Percentiles rank a stretch among this genome's conserved stretches.
Conservation (phyloP, 306 rosid genomes). For the Begonia masoniana region DNA sequence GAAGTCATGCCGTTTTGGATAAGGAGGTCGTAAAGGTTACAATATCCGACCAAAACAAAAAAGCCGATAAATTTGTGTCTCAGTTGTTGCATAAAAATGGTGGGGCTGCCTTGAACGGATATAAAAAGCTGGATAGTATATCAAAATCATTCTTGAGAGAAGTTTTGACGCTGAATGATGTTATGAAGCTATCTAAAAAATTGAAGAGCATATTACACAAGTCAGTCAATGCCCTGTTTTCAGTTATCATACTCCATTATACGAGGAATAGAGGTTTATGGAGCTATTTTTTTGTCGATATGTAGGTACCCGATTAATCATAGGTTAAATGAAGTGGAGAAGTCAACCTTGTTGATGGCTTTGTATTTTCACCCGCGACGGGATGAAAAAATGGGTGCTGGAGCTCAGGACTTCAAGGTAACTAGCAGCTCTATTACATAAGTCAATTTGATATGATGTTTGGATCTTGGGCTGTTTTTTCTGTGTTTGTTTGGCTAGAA, state of each 20-base stretch:
- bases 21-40: constrained; percentile 15
- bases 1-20: constrained; percentile 22
- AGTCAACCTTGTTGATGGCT: constrained; percentile 39
- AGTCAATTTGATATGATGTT: too few relatives aligned
- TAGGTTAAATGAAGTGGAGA: constrained; percentile 42
- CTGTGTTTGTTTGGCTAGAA: too few relatives aligned
- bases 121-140: constrained; percentile 26
- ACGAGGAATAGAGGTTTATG: too few relatives aligned
- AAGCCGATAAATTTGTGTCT: constrained; percentile 29
- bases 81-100: constrained; percentile 26
- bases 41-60: constrained; percentile 15
- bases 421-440: not conserved
- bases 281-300: not conserved
- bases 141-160: constrained; percentile 26
- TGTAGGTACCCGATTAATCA: constrained; percentile 53
- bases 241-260: too few relatives aligned
- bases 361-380: constrained; percentile 58
- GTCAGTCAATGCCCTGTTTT: constrained; percentile 33
- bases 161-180: constrained; percentile 33
- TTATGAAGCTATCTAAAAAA: constrained; percentile 25
- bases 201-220: constrained; percentile 42
- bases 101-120: constrained; percentile 21
- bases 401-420: constrained; percentile 51
- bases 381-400: constrained; percentile 51
- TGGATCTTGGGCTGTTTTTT: too few relatives aligned